A percentile compares a stretch with the other conserved stretches of the same genome.
phyloP scores from a whole-genome alignment of 441 rosid genomes.

The Gossypium trilobum region DNA sequence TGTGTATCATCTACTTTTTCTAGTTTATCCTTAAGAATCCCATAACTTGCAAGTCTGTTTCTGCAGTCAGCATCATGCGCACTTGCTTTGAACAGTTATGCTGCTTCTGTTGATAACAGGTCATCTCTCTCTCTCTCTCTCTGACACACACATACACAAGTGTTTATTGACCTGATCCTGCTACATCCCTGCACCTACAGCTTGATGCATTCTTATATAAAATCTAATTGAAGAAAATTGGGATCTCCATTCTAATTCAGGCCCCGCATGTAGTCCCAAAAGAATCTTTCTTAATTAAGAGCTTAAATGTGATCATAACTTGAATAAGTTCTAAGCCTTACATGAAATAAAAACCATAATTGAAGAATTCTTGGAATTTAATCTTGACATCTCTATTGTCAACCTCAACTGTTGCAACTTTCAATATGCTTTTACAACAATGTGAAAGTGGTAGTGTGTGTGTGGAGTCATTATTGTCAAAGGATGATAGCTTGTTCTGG shows the following conservation, averaged over 20 bases:
- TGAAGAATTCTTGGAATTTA: conserved; percentile 7
- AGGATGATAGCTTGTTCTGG: neutral
- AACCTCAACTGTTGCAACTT: neutral
- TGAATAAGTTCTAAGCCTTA: neutral
- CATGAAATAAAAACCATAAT: neutral
- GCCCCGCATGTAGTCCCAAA: neutral
- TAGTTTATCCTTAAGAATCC: conserved; percentile 4
- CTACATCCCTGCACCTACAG: neutral
- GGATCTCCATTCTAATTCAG: neutral
- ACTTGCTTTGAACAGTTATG: conserved; percentile 79
- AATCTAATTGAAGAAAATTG: neutral
- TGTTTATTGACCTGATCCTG: neutral
- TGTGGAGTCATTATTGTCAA: neutral
- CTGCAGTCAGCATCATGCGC: conserved; percentile 87
- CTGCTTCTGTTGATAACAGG: conserved; percentile 79
- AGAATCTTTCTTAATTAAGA: neutral
- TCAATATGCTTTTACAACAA: neutral
- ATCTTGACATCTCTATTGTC: neutral
- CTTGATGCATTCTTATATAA: neutral
- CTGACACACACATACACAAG: neutral
- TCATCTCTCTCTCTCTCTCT: conserved; percentile 26
- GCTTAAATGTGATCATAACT: neutral
- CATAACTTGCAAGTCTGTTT: conserved; percentile 24
- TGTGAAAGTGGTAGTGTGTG: neutral
- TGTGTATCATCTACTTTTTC: conserved; percentile 6